These are phyloP conservation scores for Cladophialophora chaetospira DNA, from an alignment of 2,329 filamentous ascomycete genomes.

Conservation along the genomic window DNA sequence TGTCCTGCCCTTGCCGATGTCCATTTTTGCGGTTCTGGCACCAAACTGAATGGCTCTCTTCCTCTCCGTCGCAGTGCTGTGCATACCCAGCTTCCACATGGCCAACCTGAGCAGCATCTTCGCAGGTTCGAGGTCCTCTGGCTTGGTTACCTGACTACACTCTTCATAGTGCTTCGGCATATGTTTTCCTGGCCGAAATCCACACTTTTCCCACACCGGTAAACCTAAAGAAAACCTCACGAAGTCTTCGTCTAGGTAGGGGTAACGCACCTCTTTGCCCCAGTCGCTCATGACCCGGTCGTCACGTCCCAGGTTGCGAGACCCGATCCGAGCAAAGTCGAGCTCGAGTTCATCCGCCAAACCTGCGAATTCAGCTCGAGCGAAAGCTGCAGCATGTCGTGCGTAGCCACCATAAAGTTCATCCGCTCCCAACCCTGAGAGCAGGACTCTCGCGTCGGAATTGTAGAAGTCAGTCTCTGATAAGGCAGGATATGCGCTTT, in stretches of 20 bases:
- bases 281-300: constrained; percentile 89
- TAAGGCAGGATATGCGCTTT: neutral
- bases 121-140: constrained; percentile 65
- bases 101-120: constrained; percentile 80
- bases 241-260: constrained; percentile 84
- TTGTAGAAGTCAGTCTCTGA: constrained; percentile 50
- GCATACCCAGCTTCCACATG: constrained; percentile 73
- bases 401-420: constrained; percentile 94
- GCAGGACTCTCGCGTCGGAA: constrained; percentile 75
- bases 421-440: constrained; percentile 92
- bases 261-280: constrained; percentile 85
- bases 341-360: constrained; percentile 80
- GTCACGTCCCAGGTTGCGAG: constrained; percentile 92
- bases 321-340: constrained; percentile 81
- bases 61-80: constrained; percentile 75
- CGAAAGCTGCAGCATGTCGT: constrained; percentile 77
- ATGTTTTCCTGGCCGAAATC: constrained; percentile 60
- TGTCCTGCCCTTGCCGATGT: constrained; percentile 54
- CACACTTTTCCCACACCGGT: constrained; percentile 83
- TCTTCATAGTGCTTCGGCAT: constrained; percentile 29
- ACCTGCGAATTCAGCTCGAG: constrained; percentile 66
- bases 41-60: constrained; percentile 91
- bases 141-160: neutral
- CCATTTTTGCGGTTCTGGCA: constrained; percentile 80
- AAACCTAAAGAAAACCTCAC: constrained; percentile 75